Evolutionary conservation across 1,139 yeast species (phyloP), one percentile per base, ranked within the genome.

Genomic region (Candida sanyaensis): DNA sequence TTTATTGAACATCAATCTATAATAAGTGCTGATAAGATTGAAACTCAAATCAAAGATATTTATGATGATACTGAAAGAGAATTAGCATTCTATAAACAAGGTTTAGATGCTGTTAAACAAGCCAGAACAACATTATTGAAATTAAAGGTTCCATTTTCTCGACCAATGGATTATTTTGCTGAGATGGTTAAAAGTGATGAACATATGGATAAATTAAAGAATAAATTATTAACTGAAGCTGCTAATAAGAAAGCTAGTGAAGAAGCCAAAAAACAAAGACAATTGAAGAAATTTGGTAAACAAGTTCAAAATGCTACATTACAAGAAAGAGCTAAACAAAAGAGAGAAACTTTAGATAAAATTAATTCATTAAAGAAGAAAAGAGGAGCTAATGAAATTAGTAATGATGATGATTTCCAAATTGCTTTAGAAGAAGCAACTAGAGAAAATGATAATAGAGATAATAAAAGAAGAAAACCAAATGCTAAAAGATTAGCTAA

Each of bases 101-200:
- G 96, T 12, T 79, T 93, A 52, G 87, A 83, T 45, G 96, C 98
- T 6, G 96, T 87, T 32, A 71, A 78, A 50, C 80, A 78, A 59
- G 97, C 90, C 33, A 85, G 93, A 63, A 71, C 78, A 44, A 79
- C 80, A 43, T 76, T 92, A 44, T 66, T 77, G 49, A 82, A 81
- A 64, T 77, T 85, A 57, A 85, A 86, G 62, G 84, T 91, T 24
- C 93, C 97, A 50, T 93, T 93, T 66, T 78, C 96, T 36, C 83
- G 99, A 67, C 99, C 99, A 28, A 73, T 83, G 60, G 99, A 93
- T 66, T 93, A 89, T 68, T 93, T 93, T 71, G 99, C 99, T 9
- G 99, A 93, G 70, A 93, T 93, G 99, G 89, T 91, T 54, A 93
- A 93, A 75, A 86, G 92, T 51, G 99, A 93, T 67, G 97, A 91